Evolutionary conservation across 495 filamentous ascomycete genomes (phyloP), one percentile per base, ranked within the genome.

Genomic region (Tuber magnatum): DNA sequence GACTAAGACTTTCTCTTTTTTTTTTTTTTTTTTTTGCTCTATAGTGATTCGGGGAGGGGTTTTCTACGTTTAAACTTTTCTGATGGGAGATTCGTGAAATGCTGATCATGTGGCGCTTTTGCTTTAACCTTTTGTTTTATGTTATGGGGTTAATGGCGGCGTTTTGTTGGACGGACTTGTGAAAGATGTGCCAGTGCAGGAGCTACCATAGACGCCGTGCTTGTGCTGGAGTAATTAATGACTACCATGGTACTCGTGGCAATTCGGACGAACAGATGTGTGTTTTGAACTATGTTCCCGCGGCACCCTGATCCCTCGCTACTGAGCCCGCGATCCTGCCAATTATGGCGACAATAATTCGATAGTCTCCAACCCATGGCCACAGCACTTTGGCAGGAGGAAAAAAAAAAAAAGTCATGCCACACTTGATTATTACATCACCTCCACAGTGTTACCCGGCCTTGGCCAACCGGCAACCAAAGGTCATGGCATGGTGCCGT

Each of bases 1-100:
- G 80, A 41, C 82, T 85, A 72, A 81, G 5, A 0, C 7, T 51
- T 51, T 51, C 46, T 20, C 56, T 12, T n/a, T 56, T 9, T 28
- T 24, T 16, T 65, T 65, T 35, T 12, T n/a, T 56, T 9, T 28
- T 24, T 16, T 65, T 65, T 35, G 28, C 28, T 20, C 56, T 32
- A 65, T 65, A 65, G 3, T 65, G 56, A 65, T 65, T 12, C 18
- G 28, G n/a, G 28, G 56, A 65, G 56, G n/a, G 28, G 10, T 10
- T 32, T 65, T n/a, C 28, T 32, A 12, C 28, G 14, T 32, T 65
- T 35, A 16, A 65, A 35, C 7, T 20, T 65, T 65, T 65, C 56
- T 6, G 28, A 18, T 35, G 28, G 32, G 56, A 65, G 14, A 28
- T 65, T 65, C 28, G 4, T 32, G 32, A 65, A 65, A 35, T 35